Conservation (phyloP, 805 yeast species). For the Yamadazyma akitaensis region DNA sequence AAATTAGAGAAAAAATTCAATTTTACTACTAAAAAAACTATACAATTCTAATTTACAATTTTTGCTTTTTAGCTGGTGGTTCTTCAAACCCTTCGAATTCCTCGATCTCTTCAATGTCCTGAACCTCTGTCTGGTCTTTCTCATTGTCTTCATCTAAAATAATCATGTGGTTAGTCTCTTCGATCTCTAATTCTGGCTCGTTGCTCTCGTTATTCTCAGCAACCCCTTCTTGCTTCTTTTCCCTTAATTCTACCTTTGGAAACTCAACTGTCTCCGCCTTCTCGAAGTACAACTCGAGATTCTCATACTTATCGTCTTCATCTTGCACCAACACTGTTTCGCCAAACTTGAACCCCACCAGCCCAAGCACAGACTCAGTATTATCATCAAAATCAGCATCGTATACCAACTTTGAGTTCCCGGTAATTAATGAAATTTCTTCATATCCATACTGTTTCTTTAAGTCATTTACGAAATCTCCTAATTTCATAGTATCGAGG, state of each 20-base stretch:
- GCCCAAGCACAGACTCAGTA: slow-evolving; percentile 41
- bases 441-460: slow-evolving; percentile 48
- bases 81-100: slow-evolving; percentile 27
- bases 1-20: too few relatives aligned
- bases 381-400: slow-evolving; percentile 81
- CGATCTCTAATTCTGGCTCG: background rate
- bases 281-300: slow-evolving; percentile 49
- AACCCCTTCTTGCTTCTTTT: background rate
- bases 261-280: background rate
- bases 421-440: slow-evolving; percentile 57
- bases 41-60: background rate
- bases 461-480: slow-evolving; percentile 51
- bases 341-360: slow-evolving; percentile 55
- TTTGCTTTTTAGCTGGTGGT: slow-evolving; percentile 23
- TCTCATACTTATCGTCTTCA: slow-evolving; percentile 66
- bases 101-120: slow-evolving; percentile 5
- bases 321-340: slow-evolving; percentile 69
- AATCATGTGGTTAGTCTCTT: background rate
- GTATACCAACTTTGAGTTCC: slow-evolving; percentile 60
- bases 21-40: too few relatives aligned
- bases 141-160: background rate
- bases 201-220: background rate
- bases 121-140: too few relatives aligned
- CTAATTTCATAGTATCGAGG: slow-evolving; percentile 35
- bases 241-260: slow-evolving; percentile 5